A percentile compares a stretch with the other conserved stretches of the same genome.
These are phyloP conservation scores for Cladophialophora psammophila DNA, from an alignment of 2,329 filamentous ascomycete species.

Conservation along the genomic window DNA sequence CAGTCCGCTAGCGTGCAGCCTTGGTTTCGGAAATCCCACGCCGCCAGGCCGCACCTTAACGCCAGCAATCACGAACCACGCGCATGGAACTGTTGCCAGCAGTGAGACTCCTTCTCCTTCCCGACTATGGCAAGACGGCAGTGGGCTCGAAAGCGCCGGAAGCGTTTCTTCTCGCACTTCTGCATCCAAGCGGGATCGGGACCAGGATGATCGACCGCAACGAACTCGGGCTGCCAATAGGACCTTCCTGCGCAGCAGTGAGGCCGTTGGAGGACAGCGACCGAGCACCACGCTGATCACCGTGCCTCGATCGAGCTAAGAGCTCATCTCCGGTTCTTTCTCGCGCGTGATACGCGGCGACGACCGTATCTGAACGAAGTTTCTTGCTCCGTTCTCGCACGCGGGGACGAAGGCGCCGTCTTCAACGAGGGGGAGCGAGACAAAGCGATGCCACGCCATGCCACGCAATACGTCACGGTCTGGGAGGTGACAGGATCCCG, in stretches of 20 bases:
- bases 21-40: not conserved
- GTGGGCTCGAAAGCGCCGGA: not conserved
- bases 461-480: too few species aligned
- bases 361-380: too few species aligned
- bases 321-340: too few species aligned
- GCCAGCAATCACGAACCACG: not conserved
- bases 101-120: not conserved
- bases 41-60: not conserved
- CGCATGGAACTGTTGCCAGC: not conserved
- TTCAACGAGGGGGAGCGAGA: too few species aligned
- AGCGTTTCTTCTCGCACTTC: not conserved
- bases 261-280: not conserved
- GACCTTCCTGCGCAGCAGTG: too few species aligned
- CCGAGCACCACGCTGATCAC: slow-evolving; percentile 1
- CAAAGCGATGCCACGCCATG: too few species aligned
- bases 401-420: too few species aligned
- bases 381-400: too few species aligned
- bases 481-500: too few species aligned
- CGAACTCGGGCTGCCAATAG: too few species aligned
- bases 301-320: not conserved
- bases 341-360: too few species aligned
- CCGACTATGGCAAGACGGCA: not conserved
- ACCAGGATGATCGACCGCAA: not conserved
- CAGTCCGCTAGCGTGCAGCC: not conserved
- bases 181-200: not conserved